Conservation (phyloP, 2,329 filamentous ascomycete species). For the Colletotrichum coccodes region DNA sequence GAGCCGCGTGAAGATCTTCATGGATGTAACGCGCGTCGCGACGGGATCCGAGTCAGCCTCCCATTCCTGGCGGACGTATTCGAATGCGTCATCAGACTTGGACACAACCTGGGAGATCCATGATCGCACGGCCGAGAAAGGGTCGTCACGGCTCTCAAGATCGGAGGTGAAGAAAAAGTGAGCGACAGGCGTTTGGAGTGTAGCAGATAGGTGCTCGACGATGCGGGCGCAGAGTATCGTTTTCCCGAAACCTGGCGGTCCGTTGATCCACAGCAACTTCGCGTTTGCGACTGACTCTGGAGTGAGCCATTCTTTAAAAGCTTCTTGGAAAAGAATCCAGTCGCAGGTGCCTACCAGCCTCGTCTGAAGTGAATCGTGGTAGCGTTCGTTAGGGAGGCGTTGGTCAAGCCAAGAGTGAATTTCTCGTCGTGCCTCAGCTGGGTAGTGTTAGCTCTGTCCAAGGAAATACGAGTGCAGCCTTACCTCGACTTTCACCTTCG, state of each 20-base stretch:
- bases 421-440: constrained; percentile 20
- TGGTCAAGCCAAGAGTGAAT: constrained; percentile 33
- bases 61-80: constrained; percentile 14
- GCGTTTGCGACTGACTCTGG: background rate
- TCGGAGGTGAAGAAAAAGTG: constrained; percentile 47
- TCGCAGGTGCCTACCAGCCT: constrained; percentile 38
- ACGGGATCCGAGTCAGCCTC: background rate
- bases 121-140: constrained; percentile 39
- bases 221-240: constrained; percentile 44
- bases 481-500: background rate
- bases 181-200: constrained; percentile 12
- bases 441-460: background rate
- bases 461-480: background rate
- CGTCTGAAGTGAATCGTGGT: constrained; percentile 34
- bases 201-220: constrained; percentile 35
- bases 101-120: constrained; percentile 42
- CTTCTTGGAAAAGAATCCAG: constrained; percentile 37
- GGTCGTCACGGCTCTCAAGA: constrained; percentile 36
- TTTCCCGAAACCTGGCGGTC: constrained; percentile 45
- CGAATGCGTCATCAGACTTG: constrained; percentile 24
- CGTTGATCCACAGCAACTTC: constrained; percentile 44
- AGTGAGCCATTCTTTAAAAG: constrained; percentile 36
- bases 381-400: constrained; percentile 28
- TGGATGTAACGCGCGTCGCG: constrained; percentile 34
- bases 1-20: constrained; percentile 34